Percentiles rank a stretch among this genome's conserved stretches.
Conservation (phyloP, 441 rosid species). For the Adansonia madagascariensis region DNA sequence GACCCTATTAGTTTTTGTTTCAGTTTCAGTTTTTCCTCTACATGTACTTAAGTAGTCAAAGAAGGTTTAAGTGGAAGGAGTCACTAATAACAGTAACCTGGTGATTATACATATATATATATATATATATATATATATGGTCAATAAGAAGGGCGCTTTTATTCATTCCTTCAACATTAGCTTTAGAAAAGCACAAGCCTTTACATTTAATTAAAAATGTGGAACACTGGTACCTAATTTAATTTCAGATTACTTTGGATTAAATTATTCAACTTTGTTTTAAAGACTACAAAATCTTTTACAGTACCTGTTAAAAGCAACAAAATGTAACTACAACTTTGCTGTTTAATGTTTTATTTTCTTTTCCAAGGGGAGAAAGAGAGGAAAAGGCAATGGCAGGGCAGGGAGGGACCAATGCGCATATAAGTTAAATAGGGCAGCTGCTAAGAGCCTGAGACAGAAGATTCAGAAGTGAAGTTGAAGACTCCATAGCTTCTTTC, state of each 20-base stretch:
- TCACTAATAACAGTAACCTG: neutral
- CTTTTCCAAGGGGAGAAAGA: conserved; percentile 30
- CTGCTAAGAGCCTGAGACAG: conserved; percentile 3
- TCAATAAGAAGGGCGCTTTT: neutral
- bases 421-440: conserved; percentile 33
- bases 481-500: conserved; percentile 23
- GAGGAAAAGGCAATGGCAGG: neutral
- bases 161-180: neutral
- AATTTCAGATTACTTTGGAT: neutral
- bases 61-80: neutral
- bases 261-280: neutral
- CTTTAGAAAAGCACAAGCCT: neutral
- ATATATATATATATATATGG: no score
- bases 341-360: conserved; percentile 13
- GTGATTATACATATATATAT: no score
- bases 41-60: no score
- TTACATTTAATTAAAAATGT: neutral
- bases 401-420: conserved; percentile 23
- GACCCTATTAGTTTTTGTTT: neutral
- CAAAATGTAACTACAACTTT: neutral
- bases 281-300: neutral
- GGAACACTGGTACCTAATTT: no score
- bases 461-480: conserved; percentile 21
- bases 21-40: neutral
- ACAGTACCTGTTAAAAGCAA: conserved; percentile 4